Percentiles rank a stretch among this genome's conserved stretches.
phyloP scores from a whole-genome alignment of 2,329 filamentous ascomycete genomes.

The Hypomyces rosellus region DNA sequence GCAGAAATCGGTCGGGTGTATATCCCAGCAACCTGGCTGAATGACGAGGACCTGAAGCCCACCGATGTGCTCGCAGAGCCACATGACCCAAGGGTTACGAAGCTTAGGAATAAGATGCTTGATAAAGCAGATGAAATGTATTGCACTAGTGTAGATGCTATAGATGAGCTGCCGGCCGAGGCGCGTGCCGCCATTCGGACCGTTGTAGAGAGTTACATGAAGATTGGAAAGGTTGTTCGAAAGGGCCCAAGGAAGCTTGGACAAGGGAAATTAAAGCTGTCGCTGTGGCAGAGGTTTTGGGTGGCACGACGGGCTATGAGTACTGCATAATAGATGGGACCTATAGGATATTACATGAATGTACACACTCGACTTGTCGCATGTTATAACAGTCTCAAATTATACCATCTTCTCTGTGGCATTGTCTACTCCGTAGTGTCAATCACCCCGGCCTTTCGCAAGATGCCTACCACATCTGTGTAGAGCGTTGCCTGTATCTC shows the following conservation, averaged over 20 bases:
- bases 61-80: conserved; percentile 42
- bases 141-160: conserved; percentile 44
- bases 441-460: not conserved
- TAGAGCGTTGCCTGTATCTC: not conserved
- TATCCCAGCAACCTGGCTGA: conserved; percentile 58
- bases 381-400: no score
- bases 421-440: not conserved
- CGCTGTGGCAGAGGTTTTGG: conserved; percentile 39
- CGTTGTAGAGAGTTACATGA: conserved; percentile 70
- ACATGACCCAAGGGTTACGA: conserved; percentile 29
- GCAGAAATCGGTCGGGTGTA: conserved; percentile 62
- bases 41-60: conserved; percentile 47
- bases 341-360: no score
- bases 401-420: no score
- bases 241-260: conserved; percentile 30
- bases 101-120: conserved; percentile 48
- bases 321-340: not conserved
- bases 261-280: conserved; percentile 37
- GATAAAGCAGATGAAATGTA: conserved; percentile 57
- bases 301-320: conserved; percentile 53
- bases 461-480: not conserved
- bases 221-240: conserved; percentile 60
- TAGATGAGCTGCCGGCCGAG: conserved; percentile 54
- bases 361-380: no score
- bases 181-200: conserved; percentile 59